phyloP scores from a whole-genome alignment of 768 basidiomycete species.

The Hericium rajendrae region DNA sequence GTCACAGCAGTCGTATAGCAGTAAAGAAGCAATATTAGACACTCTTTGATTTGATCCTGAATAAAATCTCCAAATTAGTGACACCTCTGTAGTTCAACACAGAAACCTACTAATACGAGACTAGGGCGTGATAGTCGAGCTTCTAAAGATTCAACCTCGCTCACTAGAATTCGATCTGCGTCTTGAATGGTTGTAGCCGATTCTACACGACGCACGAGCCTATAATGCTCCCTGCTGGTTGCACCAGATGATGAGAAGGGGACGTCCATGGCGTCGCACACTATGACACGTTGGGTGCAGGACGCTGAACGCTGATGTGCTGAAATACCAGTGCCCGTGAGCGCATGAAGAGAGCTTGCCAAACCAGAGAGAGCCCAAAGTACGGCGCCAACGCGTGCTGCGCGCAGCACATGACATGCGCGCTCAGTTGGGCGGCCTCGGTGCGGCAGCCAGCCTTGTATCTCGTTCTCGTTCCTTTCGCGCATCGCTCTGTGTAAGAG shows the following conservation, averaged over 20 bases:
- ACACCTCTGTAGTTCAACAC: background rate
- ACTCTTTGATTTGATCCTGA: slow-evolving; percentile 59
- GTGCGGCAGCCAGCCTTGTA: too few relatives aligned
- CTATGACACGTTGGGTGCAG: too few relatives aligned
- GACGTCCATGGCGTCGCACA: slow-evolving; percentile 46
- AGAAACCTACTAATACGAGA: slow-evolving; percentile 43
- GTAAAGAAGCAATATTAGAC: slow-evolving; percentile 59
- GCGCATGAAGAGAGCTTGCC: background rate
- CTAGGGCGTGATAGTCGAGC: slow-evolving; percentile 38
- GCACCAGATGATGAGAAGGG: slow-evolving; percentile 76
- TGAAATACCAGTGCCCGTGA: too few relatives aligned
- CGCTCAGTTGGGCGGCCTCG: background rate
- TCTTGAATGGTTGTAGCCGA: slow-evolving; percentile 42
- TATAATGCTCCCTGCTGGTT: slow-evolving; percentile 63
- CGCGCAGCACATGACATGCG: background rate
- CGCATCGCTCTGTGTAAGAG: background rate
- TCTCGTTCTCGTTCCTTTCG: background rate
- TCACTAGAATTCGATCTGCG: slow-evolving; percentile 50
- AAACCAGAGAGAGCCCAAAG: background rate
- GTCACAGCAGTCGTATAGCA: slow-evolving; percentile 45
- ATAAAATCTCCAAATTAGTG: background rate
- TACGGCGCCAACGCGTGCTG: background rate
- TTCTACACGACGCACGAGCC: slow-evolving; percentile 67
- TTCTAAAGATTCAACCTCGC: slow-evolving; percentile 51
- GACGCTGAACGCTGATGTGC: too few relatives aligned